phyloP scores from a whole-genome alignment of 2,329 filamentous ascomycete species.

The Fusarium acutatum region DNA sequence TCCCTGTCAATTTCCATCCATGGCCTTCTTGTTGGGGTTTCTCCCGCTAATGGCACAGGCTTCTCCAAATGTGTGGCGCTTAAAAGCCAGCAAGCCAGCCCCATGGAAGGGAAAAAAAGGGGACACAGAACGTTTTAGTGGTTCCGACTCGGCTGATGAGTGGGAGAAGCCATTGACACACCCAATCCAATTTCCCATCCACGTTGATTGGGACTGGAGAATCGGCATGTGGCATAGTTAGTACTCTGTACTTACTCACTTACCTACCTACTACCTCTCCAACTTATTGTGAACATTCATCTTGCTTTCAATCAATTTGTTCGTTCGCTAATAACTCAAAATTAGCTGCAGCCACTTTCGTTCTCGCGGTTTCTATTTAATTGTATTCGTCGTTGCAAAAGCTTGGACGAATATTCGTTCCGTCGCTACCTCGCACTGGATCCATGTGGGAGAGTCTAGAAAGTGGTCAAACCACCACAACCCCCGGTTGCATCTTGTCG shows the following conservation, averaged over 20 bases:
- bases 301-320: slow-evolving; percentile 1
- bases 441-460: slow-evolving; percentile 3
- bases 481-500: slow-evolving; percentile 30
- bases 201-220: slow-evolving; percentile 33
- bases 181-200: slow-evolving; percentile 42
- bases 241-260: neutral
- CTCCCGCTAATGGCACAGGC: neutral
- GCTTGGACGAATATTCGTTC: neutral
- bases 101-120: slow-evolving; percentile 28
- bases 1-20: neutral
- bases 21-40: slow-evolving; percentile 8
- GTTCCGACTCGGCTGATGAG: slow-evolving; percentile 34
- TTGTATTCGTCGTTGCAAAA: slow-evolving; percentile 5
- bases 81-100: slow-evolving; percentile 4
- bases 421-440: neutral
- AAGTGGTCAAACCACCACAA: slow-evolving; percentile 8
- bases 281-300: slow-evolving; percentile 4
- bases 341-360: neutral
- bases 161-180: slow-evolving; percentile 40
- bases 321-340: neutral
- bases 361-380: slow-evolving; percentile 11
- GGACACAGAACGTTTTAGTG: slow-evolving; percentile 36
- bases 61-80: slow-evolving; percentile 32
- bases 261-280: neutral
- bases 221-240: slow-evolving; percentile 23